phyloP scores from a whole-genome alignment of 1,139 yeast genomes.

The Lodderomyces elongisporus region DNA sequence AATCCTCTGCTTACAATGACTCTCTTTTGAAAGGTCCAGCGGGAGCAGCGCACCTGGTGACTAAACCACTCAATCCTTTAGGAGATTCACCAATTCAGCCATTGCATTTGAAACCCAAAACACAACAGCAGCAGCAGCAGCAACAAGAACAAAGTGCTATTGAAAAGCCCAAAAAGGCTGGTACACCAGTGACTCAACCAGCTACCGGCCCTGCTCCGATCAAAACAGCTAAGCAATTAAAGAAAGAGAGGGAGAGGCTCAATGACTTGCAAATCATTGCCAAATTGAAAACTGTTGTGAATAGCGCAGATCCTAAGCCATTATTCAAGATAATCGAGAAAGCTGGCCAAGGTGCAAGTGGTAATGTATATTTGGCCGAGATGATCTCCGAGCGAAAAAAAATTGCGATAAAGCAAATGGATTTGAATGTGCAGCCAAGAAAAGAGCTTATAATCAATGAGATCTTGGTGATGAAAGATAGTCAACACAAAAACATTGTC shows the following conservation, averaged over 20 bases:
- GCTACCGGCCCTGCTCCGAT: conserved; percentile 24
- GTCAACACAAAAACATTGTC: conserved; percentile 44
- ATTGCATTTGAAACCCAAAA: conserved; percentile 11
- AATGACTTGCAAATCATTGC: conserved; percentile 84
- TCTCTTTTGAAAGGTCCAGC: conserved; percentile 7
- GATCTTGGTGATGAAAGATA: conserved; percentile 46
- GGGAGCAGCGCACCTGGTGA: conserved; percentile 12
- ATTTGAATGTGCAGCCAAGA: conserved; percentile 85
- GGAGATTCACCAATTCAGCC: conserved; percentile 13
- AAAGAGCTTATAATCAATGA: conserved; percentile 78
- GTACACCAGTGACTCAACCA: conserved; percentile 16
- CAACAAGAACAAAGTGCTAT: background rate
- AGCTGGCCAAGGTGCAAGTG: conserved; percentile 99
- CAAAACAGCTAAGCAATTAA: conserved; percentile 42
- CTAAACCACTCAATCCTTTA: conserved; percentile 11
- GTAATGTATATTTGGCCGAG: conserved; percentile 88
- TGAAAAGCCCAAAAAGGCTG: conserved; percentile 8
- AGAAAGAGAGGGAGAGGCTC: conserved; percentile 66
- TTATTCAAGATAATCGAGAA: conserved; percentile 83
- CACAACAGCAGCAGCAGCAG: conserved; percentile 13
- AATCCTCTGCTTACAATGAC: conserved; percentile 4
- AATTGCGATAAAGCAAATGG: conserved; percentile 95
- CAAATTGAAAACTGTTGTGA: conserved; percentile 78
- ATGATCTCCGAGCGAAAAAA: conserved; percentile 41
- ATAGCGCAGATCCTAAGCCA: conserved; percentile 77